These are phyloP conservation scores for Colletotrichum euphorbiae DNA, from an alignment of 2,329 filamentous ascomycete genomes.

Conservation along the genomic window DNA sequence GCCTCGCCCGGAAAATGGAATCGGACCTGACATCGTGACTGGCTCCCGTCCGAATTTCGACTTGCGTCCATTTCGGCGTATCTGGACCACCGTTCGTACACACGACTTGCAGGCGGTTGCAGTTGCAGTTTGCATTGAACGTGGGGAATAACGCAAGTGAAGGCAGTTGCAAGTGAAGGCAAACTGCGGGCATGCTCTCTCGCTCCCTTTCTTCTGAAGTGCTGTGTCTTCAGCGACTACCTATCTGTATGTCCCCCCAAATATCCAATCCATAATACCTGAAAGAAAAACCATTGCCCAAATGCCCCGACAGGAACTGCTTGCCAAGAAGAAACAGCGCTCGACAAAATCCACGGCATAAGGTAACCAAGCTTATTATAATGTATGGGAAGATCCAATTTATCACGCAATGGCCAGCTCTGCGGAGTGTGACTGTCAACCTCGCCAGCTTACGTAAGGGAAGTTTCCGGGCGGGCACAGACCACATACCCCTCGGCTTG, in stretches of 20 bases:
- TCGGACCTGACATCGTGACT: slow-evolving; percentile 15
- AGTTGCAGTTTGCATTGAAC: neutral
- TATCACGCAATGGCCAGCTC: slow-evolving; percentile 30
- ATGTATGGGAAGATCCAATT: no score
- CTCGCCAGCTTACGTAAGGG: no score
- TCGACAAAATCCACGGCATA: neutral
- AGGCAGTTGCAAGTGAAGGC: no score
- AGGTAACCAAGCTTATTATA: neutral
- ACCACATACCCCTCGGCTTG: no score
- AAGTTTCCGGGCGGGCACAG: no score
- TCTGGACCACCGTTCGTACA: neutral
- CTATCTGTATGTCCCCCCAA: no score
- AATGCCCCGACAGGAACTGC: neutral
- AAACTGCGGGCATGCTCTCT: no score
- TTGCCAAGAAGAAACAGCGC: neutral
- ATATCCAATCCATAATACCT: no score
- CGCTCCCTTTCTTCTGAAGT: no score
- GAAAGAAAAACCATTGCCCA: neutral
- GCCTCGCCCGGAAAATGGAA: slow-evolving; percentile 1
- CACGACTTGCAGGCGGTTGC: slow-evolving; percentile 4
- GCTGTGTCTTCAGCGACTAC: no score
- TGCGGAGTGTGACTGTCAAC: no score
- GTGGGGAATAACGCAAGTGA: neutral
- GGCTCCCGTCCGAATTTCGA: neutral
- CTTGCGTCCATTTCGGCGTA: neutral